Evolutionary conservation across 2,329 filamentous ascomycete species (phyloP).

Genomic region (Aspergillus jensenii): DNA sequence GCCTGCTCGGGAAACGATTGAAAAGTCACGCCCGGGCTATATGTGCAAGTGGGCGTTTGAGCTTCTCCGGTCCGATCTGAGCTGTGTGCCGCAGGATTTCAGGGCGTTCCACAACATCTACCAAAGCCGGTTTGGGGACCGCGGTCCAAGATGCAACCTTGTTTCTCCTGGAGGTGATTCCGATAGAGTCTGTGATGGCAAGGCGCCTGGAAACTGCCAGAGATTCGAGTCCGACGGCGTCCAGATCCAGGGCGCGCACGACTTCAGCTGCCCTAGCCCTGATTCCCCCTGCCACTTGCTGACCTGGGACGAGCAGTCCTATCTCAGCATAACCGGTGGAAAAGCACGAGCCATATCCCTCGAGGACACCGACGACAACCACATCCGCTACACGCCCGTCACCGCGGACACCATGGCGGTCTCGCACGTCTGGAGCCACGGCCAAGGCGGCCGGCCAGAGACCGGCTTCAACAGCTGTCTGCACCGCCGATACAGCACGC

Average conservation of each 20-base stretch:
- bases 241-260: slow-evolving; percentile 18
- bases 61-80: slow-evolving; percentile 16
- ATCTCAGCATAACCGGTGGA: slow-evolving; percentile 1
- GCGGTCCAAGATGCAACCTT: slow-evolving; percentile 13
- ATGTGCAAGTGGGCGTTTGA: slow-evolving; percentile 24
- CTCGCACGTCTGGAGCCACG: slow-evolving; percentile 28
- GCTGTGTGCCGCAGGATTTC: slow-evolving; percentile 17
- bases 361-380: not conserved
- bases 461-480: slow-evolving; percentile 25
- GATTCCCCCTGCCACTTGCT: slow-evolving; percentile 9
- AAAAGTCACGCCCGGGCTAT: slow-evolving; percentile 2
- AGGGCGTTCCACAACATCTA: slow-evolving; percentile 12
- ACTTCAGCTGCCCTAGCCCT: slow-evolving; percentile 4
- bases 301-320: slow-evolving; percentile 19
- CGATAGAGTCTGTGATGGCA: slow-evolving; percentile 14
- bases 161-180: not conserved
- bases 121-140: slow-evolving; percentile 11
- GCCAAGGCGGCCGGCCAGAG: slow-evolving; percentile 25
- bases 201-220: slow-evolving; percentile 15
- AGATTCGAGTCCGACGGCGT: slow-evolving; percentile 17
- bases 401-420: slow-evolving; percentile 18
- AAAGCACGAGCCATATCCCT: slow-evolving; percentile 12
- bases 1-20: not conserved
- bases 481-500: slow-evolving; percentile 20
- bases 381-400: slow-evolving; percentile 11